A percentile compares a stretch with the other conserved stretches of the same genome.
Evolutionary conservation across 2,329 filamentous ascomycete species (phyloP).

Genomic region (Sarocladium kiliense): DNA sequence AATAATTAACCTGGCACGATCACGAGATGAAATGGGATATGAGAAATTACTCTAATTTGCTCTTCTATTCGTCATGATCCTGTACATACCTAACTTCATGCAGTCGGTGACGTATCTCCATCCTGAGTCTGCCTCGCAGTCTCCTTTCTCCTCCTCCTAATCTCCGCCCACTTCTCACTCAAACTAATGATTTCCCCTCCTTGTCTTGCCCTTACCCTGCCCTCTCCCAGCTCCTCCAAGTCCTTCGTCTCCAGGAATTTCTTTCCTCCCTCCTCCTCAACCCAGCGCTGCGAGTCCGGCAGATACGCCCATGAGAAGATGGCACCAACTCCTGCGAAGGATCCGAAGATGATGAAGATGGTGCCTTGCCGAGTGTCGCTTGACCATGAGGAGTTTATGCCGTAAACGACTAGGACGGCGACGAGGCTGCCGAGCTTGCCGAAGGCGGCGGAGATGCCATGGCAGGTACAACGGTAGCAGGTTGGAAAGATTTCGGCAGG

Average conservation of each 20-base stretch:
- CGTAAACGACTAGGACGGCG: slow-evolving; percentile 20
- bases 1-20: too few relatives aligned
- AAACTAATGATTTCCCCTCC: slow-evolving; percentile 41
- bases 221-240: slow-evolving; percentile 46
- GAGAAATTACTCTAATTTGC: too few relatives aligned
- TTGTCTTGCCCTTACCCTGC: slow-evolving; percentile 36
- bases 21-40: too few relatives aligned
- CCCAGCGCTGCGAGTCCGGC: slow-evolving; percentile 40
- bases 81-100: neutral
- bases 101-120: neutral
- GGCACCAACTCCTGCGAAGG: slow-evolving; percentile 43
- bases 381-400: slow-evolving; percentile 40
- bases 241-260: slow-evolving; percentile 38
- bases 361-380: slow-evolving; percentile 39
- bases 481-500: slow-evolving; percentile 62
- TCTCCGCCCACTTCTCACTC: slow-evolving; percentile 34
- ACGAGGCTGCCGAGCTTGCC: slow-evolving; percentile 55
- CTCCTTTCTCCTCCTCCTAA: slow-evolving; percentile 27
- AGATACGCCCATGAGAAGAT: slow-evolving; percentile 48
- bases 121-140: slow-evolving; percentile 6
- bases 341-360: slow-evolving; percentile 45
- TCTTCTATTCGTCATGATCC: too few relatives aligned
- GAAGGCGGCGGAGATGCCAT: slow-evolving; percentile 55
- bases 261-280: slow-evolving; percentile 28
- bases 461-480: slow-evolving; percentile 56